Conservation (phyloP, 2,329 filamentous ascomycete genomes). For the Aspergillus pseudoterreus region DNA sequence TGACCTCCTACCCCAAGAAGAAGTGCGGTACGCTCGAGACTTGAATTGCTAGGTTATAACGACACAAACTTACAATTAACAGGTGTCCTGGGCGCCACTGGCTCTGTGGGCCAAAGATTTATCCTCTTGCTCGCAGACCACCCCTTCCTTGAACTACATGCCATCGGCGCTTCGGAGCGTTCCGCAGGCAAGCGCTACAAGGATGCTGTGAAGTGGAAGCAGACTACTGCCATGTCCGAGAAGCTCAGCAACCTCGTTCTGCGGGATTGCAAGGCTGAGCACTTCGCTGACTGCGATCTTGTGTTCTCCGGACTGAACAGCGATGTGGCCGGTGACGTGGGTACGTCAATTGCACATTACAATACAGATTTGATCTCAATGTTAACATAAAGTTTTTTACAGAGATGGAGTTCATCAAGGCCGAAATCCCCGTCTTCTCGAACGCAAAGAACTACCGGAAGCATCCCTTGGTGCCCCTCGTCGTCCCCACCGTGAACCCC, state of each 20-base stretch:
- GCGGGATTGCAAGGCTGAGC: constrained; percentile 74
- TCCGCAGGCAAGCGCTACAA: constrained; percentile 92
- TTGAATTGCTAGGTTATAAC: background rate
- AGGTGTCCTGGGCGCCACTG: constrained; percentile 85
- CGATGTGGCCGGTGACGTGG: constrained; percentile 87
- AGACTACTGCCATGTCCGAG: constrained; percentile 75
- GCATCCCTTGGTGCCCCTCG: constrained; percentile 83
- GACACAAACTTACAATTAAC: constrained; percentile 14
- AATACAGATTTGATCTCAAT: background rate
- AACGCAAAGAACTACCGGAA: constrained; percentile 97
- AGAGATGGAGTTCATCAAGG: constrained; percentile 89
- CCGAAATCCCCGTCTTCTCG: constrained; percentile 88
- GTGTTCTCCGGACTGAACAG: constrained; percentile 91
- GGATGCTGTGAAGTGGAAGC: constrained; percentile 94
- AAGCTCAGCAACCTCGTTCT: constrained; percentile 76
- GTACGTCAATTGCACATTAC: constrained; percentile 48
- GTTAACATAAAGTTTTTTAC: constrained; percentile 5
- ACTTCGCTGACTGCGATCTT: constrained; percentile 87
- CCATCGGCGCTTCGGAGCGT: constrained; percentile 81
- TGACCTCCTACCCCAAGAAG: constrained; percentile 35
- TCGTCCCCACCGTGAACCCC: constrained; percentile 93
- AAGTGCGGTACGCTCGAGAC: constrained; percentile 35
- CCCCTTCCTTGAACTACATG: constrained; percentile 80
- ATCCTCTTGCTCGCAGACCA: constrained; percentile 87
- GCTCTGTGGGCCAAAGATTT: constrained; percentile 92